A percentile compares a stretch with the other conserved stretches of the same genome.
These are phyloP conservation scores for Trametes versicolor DNA, from an alignment of 1,284 basidiomycete genomes.

Conservation along the genomic window DNA sequence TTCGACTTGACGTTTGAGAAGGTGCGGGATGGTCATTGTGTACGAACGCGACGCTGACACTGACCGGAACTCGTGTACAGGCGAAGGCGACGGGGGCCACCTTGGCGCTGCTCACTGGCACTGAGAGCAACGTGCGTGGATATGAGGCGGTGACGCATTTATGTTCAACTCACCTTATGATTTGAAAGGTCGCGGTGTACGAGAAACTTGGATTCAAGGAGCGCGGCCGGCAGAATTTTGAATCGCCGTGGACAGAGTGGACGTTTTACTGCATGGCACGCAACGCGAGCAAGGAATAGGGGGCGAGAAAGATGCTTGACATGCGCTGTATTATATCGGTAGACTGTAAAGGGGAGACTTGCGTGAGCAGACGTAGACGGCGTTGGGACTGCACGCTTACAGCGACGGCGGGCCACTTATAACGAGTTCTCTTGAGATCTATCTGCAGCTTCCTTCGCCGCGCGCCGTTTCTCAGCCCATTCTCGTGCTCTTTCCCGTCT, in stretches of 20 bases:
- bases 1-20: conserved; percentile 19
- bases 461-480: conserved; percentile 61
- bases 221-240: conserved; percentile 9
- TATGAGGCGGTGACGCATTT: neutral
- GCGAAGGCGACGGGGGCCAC: conserved; percentile 14
- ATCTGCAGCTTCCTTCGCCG: conserved; percentile 19
- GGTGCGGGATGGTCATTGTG: conserved; percentile 1
- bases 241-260: conserved; percentile 25
- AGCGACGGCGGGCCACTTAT: neutral
- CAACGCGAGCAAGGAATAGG: neutral
- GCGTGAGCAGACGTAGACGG: neutral
- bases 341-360: too few relatives aligned
- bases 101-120: conserved; percentile 8
- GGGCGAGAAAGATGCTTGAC: neutral
- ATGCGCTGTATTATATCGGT: neutral
- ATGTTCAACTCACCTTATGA: neutral
- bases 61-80: neutral
- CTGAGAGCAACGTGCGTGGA: neutral
- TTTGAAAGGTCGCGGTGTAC: conserved; percentile 19
- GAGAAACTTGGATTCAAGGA: conserved; percentile 15
- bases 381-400: neutral
- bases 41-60: neutral
- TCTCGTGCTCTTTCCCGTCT: conserved; percentile 62
- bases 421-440: neutral
- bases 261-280: conserved; percentile 9